Evolutionary conservation across 1,284 basidiomycete species (phyloP).

Genomic region (Sutorius eximius): DNA sequence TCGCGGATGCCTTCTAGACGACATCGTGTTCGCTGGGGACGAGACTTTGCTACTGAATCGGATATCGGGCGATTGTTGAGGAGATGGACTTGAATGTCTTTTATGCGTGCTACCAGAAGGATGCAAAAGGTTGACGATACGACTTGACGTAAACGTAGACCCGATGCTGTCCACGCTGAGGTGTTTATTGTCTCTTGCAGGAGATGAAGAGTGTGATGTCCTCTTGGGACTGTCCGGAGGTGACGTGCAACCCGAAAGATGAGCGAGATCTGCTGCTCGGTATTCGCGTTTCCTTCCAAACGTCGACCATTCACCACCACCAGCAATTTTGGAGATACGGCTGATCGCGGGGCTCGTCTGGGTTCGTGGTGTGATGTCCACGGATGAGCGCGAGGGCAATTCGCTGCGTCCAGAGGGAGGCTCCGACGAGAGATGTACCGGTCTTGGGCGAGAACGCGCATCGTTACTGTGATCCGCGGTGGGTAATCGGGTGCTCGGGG

Average conservation of each 20-base stretch:
- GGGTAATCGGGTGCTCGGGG: slow-evolving; percentile 30
- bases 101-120: slow-evolving; percentile 6
- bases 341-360: slow-evolving; percentile 17
- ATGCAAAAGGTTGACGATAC: slow-evolving; percentile 15
- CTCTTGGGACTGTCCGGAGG: slow-evolving; percentile 12
- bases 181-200: slow-evolving; percentile 10
- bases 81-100: slow-evolving; percentile 19
- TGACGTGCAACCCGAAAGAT: slow-evolving; percentile 13
- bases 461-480: slow-evolving; percentile 6
- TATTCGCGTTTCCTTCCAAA: slow-evolving; percentile 39
- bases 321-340: slow-evolving; percentile 29
- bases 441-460: slow-evolving; percentile 8
- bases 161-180: slow-evolving; percentile 14
- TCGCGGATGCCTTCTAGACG: slow-evolving; percentile 28
- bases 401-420: slow-evolving; percentile 2
- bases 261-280: slow-evolving; percentile 13
- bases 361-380: slow-evolving; percentile 13
- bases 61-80: slow-evolving; percentile 19
- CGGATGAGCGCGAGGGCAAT: not conserved
- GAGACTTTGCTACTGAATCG: slow-evolving; percentile 20
- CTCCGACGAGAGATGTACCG: not conserved
- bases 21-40: slow-evolving; percentile 31
- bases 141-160: slow-evolving; percentile 26
- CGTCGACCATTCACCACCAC: slow-evolving; percentile 42
- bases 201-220: slow-evolving; percentile 19